Evolutionary conservation across 495 filamentous ascomycete species (phyloP).

Genomic region (Podospora pseudocomata): DNA sequence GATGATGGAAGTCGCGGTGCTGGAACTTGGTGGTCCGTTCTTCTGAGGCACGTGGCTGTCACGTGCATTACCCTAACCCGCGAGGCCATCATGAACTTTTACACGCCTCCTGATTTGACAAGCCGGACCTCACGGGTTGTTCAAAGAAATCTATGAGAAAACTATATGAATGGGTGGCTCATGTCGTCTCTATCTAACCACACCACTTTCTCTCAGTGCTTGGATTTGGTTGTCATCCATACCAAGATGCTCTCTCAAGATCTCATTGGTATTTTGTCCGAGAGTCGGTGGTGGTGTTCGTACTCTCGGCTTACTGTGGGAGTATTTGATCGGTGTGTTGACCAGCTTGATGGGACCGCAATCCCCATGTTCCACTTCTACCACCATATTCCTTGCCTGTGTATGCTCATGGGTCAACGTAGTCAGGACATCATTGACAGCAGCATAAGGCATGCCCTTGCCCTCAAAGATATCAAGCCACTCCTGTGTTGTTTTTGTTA

Average conservation of each 20-base stretch:
- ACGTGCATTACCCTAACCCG: constrained; percentile 11
- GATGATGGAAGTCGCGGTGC: neutral
- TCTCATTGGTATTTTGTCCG: constrained; percentile 89
- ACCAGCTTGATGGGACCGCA: constrained; percentile 87
- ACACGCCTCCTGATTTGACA: neutral
- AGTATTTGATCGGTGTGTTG: constrained; percentile 96
- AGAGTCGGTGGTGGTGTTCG: constrained; percentile 77
- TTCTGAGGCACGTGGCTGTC: constrained; percentile 13
- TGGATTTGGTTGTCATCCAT: constrained; percentile 60
- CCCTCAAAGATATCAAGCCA: constrained; percentile 88
- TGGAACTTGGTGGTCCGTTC: constrained; percentile 1
- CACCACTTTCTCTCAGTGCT: constrained; percentile 61
- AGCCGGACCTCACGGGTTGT: neutral
- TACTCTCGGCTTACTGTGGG: constrained; percentile 71
- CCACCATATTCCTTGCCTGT: constrained; percentile 79
- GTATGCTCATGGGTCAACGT: constrained; percentile 86
- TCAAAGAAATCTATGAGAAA: neutral
- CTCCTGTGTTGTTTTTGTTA: constrained; percentile 76
- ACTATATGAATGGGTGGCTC: neutral
- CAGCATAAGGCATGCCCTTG: constrained; percentile 90
- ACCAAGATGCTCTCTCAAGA: constrained; percentile 65
- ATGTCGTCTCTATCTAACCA: constrained; percentile 52
- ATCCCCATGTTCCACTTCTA: constrained; percentile 73
- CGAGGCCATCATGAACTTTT: too few species aligned
- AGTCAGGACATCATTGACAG: constrained; percentile 85